These are phyloP conservation scores for Aspergillus puulaauensis DNA, from an alignment of 2,329 filamentous ascomycete species.

Conservation along the genomic window DNA sequence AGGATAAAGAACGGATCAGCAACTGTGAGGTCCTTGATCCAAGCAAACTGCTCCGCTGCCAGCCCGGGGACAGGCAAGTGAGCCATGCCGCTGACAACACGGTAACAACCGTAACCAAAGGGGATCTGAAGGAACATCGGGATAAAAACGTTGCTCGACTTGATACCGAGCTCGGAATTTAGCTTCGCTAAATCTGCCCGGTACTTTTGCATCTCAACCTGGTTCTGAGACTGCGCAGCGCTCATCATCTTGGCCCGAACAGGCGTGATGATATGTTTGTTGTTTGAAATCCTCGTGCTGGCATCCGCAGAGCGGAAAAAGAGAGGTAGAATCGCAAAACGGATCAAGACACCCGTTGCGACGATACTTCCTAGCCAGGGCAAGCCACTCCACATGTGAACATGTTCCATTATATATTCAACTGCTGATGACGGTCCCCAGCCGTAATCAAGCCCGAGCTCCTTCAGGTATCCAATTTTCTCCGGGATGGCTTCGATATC, in stretches of 20 bases:
- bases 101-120: slow-evolving; percentile 78
- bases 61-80: slow-evolving; percentile 77
- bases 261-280: slow-evolving; percentile 59
- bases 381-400: slow-evolving; percentile 72
- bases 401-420: slow-evolving; percentile 75
- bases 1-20: slow-evolving; percentile 77
- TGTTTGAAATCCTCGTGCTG: slow-evolving; percentile 59
- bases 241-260: slow-evolving; percentile 56
- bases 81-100: slow-evolving; percentile 71
- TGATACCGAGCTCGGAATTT: slow-evolving; percentile 57
- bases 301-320: slow-evolving; percentile 63
- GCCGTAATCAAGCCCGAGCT: slow-evolving; percentile 83
- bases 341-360: slow-evolving; percentile 63
- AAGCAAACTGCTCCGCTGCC: slow-evolving; percentile 67
- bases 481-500: slow-evolving; percentile 63
- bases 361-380: slow-evolving; percentile 83
- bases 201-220: slow-evolving; percentile 46
- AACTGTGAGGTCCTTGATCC: slow-evolving; percentile 76
- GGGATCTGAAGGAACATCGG: slow-evolving; percentile 63
- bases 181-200: slow-evolving; percentile 52
- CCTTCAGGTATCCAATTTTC: slow-evolving; percentile 76
- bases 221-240: slow-evolving; percentile 47
- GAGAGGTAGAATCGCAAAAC: slow-evolving; percentile 65
- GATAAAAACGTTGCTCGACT: slow-evolving; percentile 50
- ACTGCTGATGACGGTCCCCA: slow-evolving; percentile 73